These are phyloP conservation scores for Dillenia suffruticosa DNA, from an alignment of 164 flowering plant species.

Conservation along the genomic window DNA sequence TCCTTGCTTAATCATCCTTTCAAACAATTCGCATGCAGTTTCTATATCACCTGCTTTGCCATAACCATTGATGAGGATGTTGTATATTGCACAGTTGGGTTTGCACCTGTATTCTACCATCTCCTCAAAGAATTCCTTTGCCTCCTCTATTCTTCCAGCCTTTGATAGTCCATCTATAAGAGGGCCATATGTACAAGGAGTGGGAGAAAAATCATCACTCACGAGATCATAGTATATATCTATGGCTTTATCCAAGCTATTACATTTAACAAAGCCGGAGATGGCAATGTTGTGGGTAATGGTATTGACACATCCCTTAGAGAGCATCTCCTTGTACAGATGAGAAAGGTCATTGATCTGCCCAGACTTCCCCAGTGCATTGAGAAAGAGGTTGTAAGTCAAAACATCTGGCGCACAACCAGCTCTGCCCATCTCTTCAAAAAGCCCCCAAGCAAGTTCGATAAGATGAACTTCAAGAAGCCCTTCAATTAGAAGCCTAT, in stretches of 20 bases:
- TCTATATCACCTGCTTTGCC: constrained; percentile 76
- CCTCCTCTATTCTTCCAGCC: constrained; percentile 69
- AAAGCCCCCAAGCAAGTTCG: constrained; percentile 50
- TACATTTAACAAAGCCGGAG: constrained; percentile 62
- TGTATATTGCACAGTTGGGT: constrained; percentile 83
- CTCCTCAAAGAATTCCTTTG: constrained; percentile 63
- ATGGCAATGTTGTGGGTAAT: constrained; percentile 78
- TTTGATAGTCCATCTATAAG: constrained; percentile 83
- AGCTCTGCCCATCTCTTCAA: constrained; percentile 59
- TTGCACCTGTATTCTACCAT: constrained; percentile 78
- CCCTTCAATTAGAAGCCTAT: constrained; percentile 58
- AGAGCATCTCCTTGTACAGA: constrained; percentile 63
- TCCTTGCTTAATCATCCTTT: constrained; percentile 72
- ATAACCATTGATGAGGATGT: constrained; percentile 82
- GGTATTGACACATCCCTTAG: constrained; percentile 51
- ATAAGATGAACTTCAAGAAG: constrained; percentile 42
- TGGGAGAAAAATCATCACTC: constrained; percentile 73
- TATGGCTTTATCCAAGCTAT: constrained; percentile 56
- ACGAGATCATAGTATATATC: constrained; percentile 69
- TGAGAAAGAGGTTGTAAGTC: constrained; percentile 74
- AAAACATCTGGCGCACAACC: constrained; percentile 56
- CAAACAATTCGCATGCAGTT: constrained; percentile 52
- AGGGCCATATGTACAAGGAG: constrained; percentile 92
- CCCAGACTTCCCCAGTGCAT: constrained; percentile 63
- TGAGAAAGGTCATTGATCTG: constrained; percentile 41